Percentiles rank a stretch among this genome's conserved stretches.
These are phyloP conservation scores for Sarcodon sp. DNA, from an alignment of 768 basidiomycete genomes.

Conservation along the genomic window DNA sequence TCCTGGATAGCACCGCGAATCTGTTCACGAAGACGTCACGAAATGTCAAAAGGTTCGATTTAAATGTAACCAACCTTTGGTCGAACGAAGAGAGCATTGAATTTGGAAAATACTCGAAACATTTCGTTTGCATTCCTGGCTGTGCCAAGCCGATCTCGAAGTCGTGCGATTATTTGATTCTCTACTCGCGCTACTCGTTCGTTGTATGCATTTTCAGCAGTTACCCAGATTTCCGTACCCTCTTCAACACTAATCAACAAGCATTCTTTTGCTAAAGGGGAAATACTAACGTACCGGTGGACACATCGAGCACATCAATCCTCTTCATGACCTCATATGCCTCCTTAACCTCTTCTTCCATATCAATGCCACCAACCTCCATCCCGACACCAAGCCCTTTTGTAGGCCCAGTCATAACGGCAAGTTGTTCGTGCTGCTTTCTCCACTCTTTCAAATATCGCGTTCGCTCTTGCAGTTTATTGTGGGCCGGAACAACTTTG, in stretches of 20 bases:
- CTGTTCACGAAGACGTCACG: conserved; percentile 20
- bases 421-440: conserved; percentile 94
- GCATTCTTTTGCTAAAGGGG: neutral
- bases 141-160: conserved; percentile 86
- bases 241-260: conserved; percentile 30
- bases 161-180: conserved; percentile 92
- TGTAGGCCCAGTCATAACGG: conserved; percentile 93
- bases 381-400: conserved; percentile 68
- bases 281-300: conserved; percentile 50
- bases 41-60: neutral
- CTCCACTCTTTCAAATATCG: conserved; percentile 85
- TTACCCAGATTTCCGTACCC: conserved; percentile 96
- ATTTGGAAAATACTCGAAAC: conserved; percentile 98
- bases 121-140: conserved; percentile 98
- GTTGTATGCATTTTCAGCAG: conserved; percentile 95
- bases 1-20: conserved; percentile 98
- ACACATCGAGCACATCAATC: conserved; percentile 92
- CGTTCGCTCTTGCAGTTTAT: conserved; percentile 79
- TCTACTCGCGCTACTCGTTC: conserved; percentile 95
- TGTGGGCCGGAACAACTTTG: conserved; percentile 85
- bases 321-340: conserved; percentile 97
- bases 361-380: conserved; percentile 85
- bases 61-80: conserved; percentile 43
- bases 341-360: conserved; percentile 95
- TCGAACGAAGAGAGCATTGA: conserved; percentile 92